Conservation (phyloP, 257 asterid species). For the Solanum bulbocastanum region DNA sequence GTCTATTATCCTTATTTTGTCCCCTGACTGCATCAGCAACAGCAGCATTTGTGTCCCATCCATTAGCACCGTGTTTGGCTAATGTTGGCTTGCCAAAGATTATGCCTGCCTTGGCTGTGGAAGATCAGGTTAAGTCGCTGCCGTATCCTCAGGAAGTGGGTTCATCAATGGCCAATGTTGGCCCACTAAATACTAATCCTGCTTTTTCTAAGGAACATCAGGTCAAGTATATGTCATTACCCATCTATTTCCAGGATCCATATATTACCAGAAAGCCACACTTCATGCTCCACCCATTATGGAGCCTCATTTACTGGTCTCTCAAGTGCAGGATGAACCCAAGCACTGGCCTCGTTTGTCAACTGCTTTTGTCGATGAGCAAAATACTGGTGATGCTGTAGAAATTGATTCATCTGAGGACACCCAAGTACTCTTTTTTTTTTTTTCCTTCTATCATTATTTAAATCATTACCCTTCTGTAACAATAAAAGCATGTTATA, state of each 20-base stretch:
- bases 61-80: constrained; percentile 5
- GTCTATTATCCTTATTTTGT: constrained; percentile 39
- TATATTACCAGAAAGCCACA: constrained; percentile 13
- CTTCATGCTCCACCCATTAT: constrained; percentile 7
- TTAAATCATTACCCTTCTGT: not conserved
- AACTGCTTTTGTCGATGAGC: not conserved
- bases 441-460: not conserved
- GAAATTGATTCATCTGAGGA: not conserved
- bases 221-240: constrained; percentile 7
- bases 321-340: constrained; percentile 8
- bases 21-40: constrained; percentile 27
- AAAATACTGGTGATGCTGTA: not conserved
- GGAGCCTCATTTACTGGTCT: constrained; percentile 9
- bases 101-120: constrained; percentile 13
- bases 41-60: constrained; percentile 7
- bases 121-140: constrained; percentile 11
- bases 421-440: not conserved
- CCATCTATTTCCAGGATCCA: constrained; percentile 13
- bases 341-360: constrained; percentile 15
- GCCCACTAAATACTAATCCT: constrained; percentile 6
- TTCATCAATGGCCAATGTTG: not conserved
- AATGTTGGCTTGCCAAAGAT: not conserved
- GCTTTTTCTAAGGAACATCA: constrained; percentile 16
- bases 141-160: not conserved
- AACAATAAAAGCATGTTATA: not conserved